Base-by-base conservation (phyloP, 371 early-diverging fungal genomes). In the Mucor irregularis region DNA sequence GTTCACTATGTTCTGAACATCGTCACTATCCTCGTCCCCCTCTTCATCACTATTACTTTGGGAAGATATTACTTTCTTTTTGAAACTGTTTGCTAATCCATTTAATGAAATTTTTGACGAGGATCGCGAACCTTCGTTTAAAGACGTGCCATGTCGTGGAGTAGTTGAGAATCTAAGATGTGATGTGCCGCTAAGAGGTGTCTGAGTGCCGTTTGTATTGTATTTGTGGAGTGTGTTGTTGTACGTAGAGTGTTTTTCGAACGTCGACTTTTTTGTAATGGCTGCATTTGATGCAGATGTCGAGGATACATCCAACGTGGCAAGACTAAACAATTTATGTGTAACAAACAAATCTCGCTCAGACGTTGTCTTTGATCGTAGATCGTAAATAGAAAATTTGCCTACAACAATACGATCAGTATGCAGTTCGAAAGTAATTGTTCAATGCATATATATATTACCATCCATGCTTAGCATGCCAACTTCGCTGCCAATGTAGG, bases 401-500 rank as follows among this genome's bases (percentile, higher is more conserved):
- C 82, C 82, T 82, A 64, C 0, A n/a, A 16, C 3, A 46, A 30
- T 30, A 9, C 6, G 24, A 33, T n/a, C 33, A 46, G 21, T 26
- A 24, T 21, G 7, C 22, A 9, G 2, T 46, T 39, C 26, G 14
- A 3, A 31, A 34, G 9, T 17, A 29, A 28, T 30, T 14, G 6
- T 39, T 6, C n/a, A 16, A 17, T n/a, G n/a, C n/a, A n/a, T n/a
- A n/a, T n/a, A 26, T 11, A 24, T 53, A 42, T 16, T 74, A 75
- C 85, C 85, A 66, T 85, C 85, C 83, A 82, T 82, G 24, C 81
- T 81, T 40, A 85, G 68, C 70, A 85, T 72, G 11, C 85, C 85
- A 13, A 85, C 71, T 21, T 81, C 73, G 17, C 66, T 76, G 4
- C 44, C 50, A 14, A 40, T 37, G 17, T 21, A 49, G 1, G 51